Evolutionary conservation across 106 monocot species (phyloP).

Genomic region (Chionographis japonica): DNA sequence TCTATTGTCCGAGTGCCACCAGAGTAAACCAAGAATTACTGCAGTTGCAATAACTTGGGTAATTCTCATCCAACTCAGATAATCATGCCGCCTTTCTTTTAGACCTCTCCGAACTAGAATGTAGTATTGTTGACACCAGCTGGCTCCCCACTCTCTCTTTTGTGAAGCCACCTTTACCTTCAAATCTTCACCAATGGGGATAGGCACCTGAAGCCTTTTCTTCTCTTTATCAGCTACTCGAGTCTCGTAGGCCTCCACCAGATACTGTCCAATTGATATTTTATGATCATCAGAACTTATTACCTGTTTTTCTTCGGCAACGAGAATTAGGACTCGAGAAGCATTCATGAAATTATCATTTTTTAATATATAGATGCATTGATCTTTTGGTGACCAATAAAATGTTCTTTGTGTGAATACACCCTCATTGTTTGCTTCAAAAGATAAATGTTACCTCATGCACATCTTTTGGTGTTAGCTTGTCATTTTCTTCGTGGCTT

Average conservation of each 20-base stretch:
- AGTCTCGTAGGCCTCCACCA: constrained; percentile 76
- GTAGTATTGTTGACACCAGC: constrained; percentile 73
- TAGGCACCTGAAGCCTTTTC: constrained; percentile 39
- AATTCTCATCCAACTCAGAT: constrained; percentile 85
- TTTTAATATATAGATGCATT: no score
- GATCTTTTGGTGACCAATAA: no score
- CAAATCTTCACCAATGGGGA: constrained; percentile 47
- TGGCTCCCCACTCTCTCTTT: constrained; percentile 84
- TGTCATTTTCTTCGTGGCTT: constrained; percentile 37
- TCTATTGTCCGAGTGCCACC: constrained; percentile 67
- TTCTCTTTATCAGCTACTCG: constrained; percentile 59
- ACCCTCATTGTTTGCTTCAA: neutral
- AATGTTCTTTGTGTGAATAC: neutral
- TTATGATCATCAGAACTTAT: neutral
- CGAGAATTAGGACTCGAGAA: no score
- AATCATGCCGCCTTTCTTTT: constrained; percentile 86
- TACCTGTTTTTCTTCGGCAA: neutral
- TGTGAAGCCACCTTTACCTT: constrained; percentile 38
- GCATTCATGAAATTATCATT: no score
- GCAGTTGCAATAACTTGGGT: constrained; percentile 84
- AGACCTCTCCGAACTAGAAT: constrained; percentile 75
- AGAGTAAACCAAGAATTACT: constrained; percentile 77
- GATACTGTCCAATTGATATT: constrained; percentile 54
- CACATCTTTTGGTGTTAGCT: constrained; percentile 56
- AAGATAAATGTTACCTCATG: constrained; percentile 47